Evolutionary conservation across 108 stramenopile genomes (phyloP).

Genomic region (Schizochytrium sp.): DNA sequence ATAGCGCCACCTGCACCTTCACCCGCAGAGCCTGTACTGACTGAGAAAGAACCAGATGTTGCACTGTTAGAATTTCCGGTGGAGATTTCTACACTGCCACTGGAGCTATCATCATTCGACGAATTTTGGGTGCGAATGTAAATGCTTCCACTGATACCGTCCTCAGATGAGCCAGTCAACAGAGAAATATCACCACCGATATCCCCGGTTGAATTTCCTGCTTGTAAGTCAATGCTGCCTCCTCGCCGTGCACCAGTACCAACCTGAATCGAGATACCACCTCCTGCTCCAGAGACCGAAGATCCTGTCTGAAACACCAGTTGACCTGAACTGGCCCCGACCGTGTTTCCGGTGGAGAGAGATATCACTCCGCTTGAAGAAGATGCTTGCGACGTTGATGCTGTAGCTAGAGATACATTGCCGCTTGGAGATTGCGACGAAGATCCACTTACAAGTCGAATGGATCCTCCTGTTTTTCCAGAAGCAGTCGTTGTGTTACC

Average conservation of each 20-base stretch:
- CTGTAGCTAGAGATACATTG: background rate
- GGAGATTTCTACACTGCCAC: background rate
- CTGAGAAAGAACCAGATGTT: background rate
- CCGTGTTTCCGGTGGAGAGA: background rate
- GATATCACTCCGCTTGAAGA: background rate
- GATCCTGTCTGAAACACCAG: conserved; percentile 65
- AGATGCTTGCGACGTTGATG: background rate
- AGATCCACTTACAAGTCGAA: background rate
- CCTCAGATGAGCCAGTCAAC: background rate
- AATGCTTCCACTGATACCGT: background rate
- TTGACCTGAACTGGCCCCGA: background rate
- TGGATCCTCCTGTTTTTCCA: background rate
- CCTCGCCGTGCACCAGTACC: conserved; percentile 64
- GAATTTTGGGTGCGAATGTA: background rate
- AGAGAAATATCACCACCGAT: conserved; percentile 1
- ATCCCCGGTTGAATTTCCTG: background rate
- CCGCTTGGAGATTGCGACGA: background rate
- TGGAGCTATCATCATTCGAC: background rate
- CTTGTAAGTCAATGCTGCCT: background rate
- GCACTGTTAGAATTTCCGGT: conserved; percentile 1
- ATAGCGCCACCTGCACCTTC: background rate
- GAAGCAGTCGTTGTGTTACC: background rate
- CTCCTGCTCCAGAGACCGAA: conserved; percentile 40
- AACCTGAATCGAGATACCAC: conserved; percentile 66
- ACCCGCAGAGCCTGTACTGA: background rate